phyloP scores from a whole-genome alignment of 2,329 filamentous ascomycete species.

The Ophiostoma piceae region DNA sequence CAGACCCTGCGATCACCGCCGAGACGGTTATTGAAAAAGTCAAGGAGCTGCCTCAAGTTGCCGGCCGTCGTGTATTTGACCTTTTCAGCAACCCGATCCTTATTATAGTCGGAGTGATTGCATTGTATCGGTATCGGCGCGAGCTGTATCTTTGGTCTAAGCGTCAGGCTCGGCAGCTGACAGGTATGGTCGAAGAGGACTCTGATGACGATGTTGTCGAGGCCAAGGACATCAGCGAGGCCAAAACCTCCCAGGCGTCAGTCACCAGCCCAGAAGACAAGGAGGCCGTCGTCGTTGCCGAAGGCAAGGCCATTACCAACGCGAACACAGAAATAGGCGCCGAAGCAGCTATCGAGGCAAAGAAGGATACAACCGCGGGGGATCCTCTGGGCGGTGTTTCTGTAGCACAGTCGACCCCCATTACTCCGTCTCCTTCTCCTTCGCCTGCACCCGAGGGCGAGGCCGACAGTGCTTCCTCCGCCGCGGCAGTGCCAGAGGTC shows the following conservation, averaged over 20 bases:
- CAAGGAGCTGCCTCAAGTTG: constrained; percentile 47
- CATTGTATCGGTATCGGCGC: constrained; percentile 35
- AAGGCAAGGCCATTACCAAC: background rate
- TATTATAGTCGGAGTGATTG: constrained; percentile 42
- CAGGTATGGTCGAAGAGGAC: background rate
- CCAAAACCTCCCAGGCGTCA: background rate
- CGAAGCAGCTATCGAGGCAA: background rate
- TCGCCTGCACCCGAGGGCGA: background rate
- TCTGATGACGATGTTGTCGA: background rate
- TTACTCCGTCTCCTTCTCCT: background rate
- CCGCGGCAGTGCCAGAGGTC: constrained; percentile 31
- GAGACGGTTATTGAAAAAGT: constrained; percentile 44
- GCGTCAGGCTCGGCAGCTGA: background rate
- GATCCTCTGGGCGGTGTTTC: background rate
- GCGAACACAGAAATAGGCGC: background rate
- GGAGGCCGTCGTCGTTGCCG: background rate
- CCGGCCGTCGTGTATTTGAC: constrained; percentile 47
- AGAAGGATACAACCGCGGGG: background rate
- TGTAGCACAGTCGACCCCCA: background rate
- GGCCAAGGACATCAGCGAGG: background rate
- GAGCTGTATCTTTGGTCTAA: constrained; percentile 20
- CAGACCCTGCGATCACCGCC: constrained; percentile 24
- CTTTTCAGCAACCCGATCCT: constrained; percentile 53
- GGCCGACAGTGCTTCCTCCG: background rate
- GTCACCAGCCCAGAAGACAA: background rate